These are phyloP conservation scores for Leishmania guyanensis DNA, from an alignment of 208 protist species.

Conservation along the genomic window DNA sequence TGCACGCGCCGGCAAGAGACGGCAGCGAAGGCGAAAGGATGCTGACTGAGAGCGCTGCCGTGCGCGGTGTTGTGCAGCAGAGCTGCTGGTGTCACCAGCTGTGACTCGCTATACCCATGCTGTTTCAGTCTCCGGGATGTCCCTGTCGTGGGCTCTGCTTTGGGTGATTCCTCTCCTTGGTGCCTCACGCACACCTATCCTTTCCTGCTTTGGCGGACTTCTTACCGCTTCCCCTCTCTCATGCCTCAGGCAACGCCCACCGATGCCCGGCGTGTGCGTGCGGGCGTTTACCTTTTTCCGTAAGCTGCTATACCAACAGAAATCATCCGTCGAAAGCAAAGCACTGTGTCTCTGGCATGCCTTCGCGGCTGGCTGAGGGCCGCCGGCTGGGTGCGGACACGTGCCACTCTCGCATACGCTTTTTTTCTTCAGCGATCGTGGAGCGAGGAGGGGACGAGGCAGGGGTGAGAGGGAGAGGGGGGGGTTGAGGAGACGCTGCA, in stretches of 20 bases:
- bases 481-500: not conserved
- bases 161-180: not conserved
- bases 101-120: not conserved
- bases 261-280: not conserved
- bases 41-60: not conserved
- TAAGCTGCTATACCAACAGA: not conserved
- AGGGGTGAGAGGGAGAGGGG: not conserved
- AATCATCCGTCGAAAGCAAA: not conserved
- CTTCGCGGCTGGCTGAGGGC: not conserved
- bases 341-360: not conserved
- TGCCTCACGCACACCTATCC: not conserved
- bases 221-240: not conserved
- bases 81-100: not conserved
- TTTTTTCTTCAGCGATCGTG: not conserved
- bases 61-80: not conserved
- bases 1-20: not conserved
- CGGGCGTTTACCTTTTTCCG: not conserved
- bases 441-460: not conserved
- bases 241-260: not conserved
- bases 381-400: not conserved
- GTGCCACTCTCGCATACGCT: not conserved
- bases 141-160: not conserved
- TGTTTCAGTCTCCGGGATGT: not conserved
- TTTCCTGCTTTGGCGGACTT: not conserved
- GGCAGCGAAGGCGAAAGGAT: slow-evolving; percentile 1